phyloP scores from a whole-genome alignment of 306 rosid species.

The Sindora glabra region DNA sequence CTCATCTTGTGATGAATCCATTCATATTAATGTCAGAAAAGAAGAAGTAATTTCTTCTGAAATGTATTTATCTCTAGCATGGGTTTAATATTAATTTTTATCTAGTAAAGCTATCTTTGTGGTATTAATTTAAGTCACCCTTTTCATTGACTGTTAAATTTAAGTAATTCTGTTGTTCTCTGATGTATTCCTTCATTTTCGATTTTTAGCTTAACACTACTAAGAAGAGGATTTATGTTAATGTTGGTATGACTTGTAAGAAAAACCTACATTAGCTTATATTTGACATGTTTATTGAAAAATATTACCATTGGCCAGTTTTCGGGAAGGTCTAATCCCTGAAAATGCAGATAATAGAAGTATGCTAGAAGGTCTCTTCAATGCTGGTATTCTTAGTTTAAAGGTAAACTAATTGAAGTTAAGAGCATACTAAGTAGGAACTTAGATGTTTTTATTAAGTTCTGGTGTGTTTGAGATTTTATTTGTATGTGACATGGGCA shows the following conservation, averaged over 20 bases:
- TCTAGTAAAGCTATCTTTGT: background rate
- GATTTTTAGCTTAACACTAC: conserved; percentile 61
- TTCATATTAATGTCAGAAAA: background rate
- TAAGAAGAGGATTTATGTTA: conserved; percentile 59
- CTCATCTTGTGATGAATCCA: conserved; percentile 3
- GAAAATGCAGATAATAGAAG: conserved; percentile 72
- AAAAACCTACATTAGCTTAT: background rate
- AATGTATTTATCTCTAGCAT: background rate
- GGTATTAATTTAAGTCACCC: background rate
- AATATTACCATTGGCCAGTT: conserved; percentile 41
- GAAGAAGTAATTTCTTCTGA: background rate
- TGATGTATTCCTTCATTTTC: conserved; percentile 7
- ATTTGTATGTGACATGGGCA: background rate
- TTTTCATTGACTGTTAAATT: background rate
- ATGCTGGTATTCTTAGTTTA: conserved; percentile 82
- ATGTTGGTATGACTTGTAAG: conserved; percentile 72
- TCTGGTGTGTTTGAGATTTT: background rate
- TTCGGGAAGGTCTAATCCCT: conserved; percentile 97
- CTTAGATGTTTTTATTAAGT: no score
- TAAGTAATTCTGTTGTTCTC: background rate
- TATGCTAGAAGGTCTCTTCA: conserved; percentile 74
- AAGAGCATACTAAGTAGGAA: no score
- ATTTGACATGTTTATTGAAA: conserved; percentile 9
- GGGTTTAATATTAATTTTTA: background rate
- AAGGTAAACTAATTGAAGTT: no score